A percentile compares a stretch with the other conserved stretches of the same genome.
Evolutionary conservation across 306 rosid genomes (phyloP).

Genomic region (Cucumis sativus): DNA sequence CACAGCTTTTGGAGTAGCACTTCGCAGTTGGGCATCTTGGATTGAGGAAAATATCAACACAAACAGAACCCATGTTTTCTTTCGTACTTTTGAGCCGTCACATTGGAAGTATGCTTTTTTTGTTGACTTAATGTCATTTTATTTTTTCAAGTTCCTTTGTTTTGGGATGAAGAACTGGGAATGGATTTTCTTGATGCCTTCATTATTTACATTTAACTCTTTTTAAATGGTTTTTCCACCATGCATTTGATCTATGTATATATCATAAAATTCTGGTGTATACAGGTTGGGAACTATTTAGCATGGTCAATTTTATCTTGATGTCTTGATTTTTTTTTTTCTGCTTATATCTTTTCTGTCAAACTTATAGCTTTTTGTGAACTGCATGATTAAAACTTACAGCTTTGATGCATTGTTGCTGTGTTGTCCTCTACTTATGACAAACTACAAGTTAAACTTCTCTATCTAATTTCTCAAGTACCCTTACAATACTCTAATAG

Average conservation of each 20-base stretch:
- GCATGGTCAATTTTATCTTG: neutral
- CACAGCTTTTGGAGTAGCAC: conserved; percentile 55
- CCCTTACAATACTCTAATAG: no score
- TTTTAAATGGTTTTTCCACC: neutral
- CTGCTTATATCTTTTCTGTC: neutral
- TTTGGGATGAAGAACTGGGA: neutral
- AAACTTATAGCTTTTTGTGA: neutral
- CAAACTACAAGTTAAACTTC: no score
- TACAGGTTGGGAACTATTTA: neutral
- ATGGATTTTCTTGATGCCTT: neutral
- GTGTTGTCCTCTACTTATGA: neutral
- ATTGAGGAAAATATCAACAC: conserved; percentile 40
- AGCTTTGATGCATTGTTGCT: neutral
- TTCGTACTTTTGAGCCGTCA: conserved; percentile 79
- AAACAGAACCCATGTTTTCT: conserved; percentile 61
- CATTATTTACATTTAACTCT: neutral
- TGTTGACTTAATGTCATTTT: neutral
- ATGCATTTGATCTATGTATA: neutral
- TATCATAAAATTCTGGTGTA: neutral
- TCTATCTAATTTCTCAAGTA: no score
- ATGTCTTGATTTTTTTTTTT: neutral
- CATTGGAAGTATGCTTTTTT: conserved; percentile 45
- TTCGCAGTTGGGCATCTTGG: conserved; percentile 87
- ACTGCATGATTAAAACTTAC: neutral
- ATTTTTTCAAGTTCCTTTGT: neutral